These are phyloP conservation scores for Candida golubevii DNA, from an alignment of 805 yeast species.

Conservation along the genomic window DNA sequence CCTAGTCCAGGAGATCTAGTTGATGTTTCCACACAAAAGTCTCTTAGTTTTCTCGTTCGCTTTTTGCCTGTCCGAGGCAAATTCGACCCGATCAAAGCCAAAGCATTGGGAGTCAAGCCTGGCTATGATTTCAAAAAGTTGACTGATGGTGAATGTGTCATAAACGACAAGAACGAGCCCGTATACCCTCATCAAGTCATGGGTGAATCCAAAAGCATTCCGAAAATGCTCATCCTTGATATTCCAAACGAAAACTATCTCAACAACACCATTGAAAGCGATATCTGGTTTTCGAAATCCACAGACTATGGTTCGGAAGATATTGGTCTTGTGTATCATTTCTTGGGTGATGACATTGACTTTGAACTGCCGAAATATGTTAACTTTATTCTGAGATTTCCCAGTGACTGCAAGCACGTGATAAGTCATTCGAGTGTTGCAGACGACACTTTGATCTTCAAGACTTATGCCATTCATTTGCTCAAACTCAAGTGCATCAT, in stretches of 20 bases:
- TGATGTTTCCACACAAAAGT: slow-evolving; percentile 33
- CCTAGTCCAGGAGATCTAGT: slow-evolving; percentile 21
- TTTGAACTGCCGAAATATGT: slow-evolving; percentile 39
- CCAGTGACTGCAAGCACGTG: slow-evolving; percentile 49
- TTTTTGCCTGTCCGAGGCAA: slow-evolving; percentile 71
- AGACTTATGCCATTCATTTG: slow-evolving; percentile 48
- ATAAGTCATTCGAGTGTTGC: slow-evolving; percentile 69
- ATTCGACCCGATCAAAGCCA: slow-evolving; percentile 65
- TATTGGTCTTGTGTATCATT: slow-evolving; percentile 64
- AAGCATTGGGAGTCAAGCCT: slow-evolving; percentile 60
- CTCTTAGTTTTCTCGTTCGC: slow-evolving; percentile 66
- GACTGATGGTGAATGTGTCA: slow-evolving; percentile 55
- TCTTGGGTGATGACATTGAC: slow-evolving; percentile 62
- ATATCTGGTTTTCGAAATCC: slow-evolving; percentile 29
- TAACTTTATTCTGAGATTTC: slow-evolving; percentile 53
- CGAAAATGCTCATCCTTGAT: slow-evolving; percentile 65
- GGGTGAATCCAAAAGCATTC: slow-evolving; percentile 53
- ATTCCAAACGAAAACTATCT: slow-evolving; percentile 54
- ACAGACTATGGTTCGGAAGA: slow-evolving; percentile 31
- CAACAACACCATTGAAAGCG: slow-evolving; percentile 22
- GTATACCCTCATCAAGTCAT: slow-evolving; percentile 70
- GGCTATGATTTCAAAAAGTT: slow-evolving; percentile 58
- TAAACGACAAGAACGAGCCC: slow-evolving; percentile 52
- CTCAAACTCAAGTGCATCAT: slow-evolving; percentile 57
- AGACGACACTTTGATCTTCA: slow-evolving; percentile 57